Percentiles rank a stretch among this genome's conserved stretches.
Evolutionary conservation across 495 filamentous ascomycete species (phyloP).

Genomic region (Bacidia gigantensis): DNA sequence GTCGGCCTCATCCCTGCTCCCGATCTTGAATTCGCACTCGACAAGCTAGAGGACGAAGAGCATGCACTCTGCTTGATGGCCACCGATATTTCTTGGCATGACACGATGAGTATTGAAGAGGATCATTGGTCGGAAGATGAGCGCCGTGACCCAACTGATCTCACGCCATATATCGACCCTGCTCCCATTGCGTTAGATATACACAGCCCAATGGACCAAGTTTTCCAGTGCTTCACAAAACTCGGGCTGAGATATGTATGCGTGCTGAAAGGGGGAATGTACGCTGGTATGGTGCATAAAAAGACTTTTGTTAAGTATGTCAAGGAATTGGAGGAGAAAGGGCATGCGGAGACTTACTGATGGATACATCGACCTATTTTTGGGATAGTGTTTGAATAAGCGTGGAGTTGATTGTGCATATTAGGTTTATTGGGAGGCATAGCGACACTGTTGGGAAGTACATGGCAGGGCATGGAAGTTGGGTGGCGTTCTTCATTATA

Average conservation of each 20-base stretch:
- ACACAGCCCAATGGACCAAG: conserved; percentile 81
- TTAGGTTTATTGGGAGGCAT: too few species aligned
- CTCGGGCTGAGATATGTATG: conserved; percentile 87
- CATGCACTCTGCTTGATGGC: conserved; percentile 71
- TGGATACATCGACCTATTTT: neutral
- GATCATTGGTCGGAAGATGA: conserved; percentile 31
- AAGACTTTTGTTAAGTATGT: conserved; percentile 94
- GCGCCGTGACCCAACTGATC: conserved; percentile 59
- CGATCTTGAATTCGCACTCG: conserved; percentile 86
- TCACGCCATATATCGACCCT: conserved; percentile 83
- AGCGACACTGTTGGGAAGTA: too few species aligned
- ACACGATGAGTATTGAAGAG: conserved; percentile 40
- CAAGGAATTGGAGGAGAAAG: conserved; percentile 54
- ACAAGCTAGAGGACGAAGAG: conserved; percentile 62
- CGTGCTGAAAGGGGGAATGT: conserved; percentile 68
- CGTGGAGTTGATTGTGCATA: too few species aligned
- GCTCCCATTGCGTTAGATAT: conserved; percentile 82
- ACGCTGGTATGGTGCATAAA: conserved; percentile 89
- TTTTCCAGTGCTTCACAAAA: conserved; percentile 95
- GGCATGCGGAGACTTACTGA: neutral
- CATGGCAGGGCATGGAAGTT: too few species aligned
- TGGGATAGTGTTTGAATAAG: too few species aligned
- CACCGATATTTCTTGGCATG: conserved; percentile 37
- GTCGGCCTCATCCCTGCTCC: conserved; percentile 87
- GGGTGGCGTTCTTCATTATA: too few species aligned